Evolutionary conservation across 768 basidiomycete genomes (phyloP).

Genomic region (Rhizopogon salebrosus): DNA sequence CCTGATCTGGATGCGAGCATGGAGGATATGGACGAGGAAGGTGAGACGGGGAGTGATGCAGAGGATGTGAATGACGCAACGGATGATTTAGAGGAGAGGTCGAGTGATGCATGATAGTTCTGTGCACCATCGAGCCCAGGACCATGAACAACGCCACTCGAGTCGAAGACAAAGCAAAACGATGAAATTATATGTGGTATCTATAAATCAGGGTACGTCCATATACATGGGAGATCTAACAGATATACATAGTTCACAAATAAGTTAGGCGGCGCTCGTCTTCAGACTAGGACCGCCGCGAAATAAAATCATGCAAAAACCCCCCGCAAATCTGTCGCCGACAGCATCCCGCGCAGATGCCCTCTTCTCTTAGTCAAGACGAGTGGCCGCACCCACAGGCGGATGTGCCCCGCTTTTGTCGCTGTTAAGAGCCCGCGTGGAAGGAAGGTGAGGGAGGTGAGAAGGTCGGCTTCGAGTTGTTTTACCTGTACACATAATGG

Average conservation of each 20-base stretch:
- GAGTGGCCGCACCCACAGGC: constrained; percentile 80
- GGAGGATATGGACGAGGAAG: constrained; percentile 38
- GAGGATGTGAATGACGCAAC: neutral
- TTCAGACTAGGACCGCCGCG: neutral
- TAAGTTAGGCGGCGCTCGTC: constrained; percentile 10
- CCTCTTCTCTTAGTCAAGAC: constrained; percentile 32
- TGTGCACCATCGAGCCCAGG: neutral
- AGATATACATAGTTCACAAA: constrained; percentile 10
- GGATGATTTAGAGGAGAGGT: neutral
- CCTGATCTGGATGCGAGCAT: constrained; percentile 33
- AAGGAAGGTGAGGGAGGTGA: constrained; percentile 73
- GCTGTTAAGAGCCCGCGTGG: constrained; percentile 73
- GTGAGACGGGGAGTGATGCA: neutral
- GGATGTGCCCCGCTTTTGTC: constrained; percentile 73
- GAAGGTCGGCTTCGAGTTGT: constrained; percentile 72
- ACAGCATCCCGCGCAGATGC: constrained; percentile 24
- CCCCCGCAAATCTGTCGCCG: constrained; percentile 26
- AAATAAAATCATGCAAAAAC: constrained; percentile 11
- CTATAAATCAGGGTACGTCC: neutral
- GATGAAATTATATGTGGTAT: constrained; percentile 2
- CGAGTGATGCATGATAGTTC: neutral
- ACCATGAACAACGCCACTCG: neutral
- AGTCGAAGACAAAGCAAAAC: neutral
- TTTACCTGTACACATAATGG: constrained; percentile 50
- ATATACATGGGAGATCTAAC: neutral